phyloP scores from a whole-genome alignment of 495 filamentous ascomycete genomes.

The Recurvomyces mirabilis region DNA sequence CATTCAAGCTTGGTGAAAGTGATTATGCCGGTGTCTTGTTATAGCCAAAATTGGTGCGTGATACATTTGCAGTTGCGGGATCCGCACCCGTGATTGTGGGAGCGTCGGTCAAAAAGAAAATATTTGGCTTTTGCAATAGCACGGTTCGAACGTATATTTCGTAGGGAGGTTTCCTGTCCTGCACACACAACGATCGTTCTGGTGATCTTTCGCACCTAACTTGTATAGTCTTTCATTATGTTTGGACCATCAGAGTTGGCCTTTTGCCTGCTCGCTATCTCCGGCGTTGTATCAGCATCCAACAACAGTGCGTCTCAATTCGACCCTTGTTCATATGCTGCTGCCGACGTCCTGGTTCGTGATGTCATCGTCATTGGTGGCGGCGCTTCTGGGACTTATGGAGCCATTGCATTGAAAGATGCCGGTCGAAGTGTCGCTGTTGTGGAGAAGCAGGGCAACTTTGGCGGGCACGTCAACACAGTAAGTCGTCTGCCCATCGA shows the following conservation, averaged over 20 bases:
- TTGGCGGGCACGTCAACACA: slow-evolving; percentile 38
- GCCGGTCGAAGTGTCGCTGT: slow-evolving; percentile 34
- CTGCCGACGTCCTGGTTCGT: slow-evolving; percentile 17
- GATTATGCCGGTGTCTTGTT: too few species aligned
- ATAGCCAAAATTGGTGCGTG: too few species aligned
- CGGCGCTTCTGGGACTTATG: slow-evolving; percentile 38
- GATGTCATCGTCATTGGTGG: slow-evolving; percentile 40
- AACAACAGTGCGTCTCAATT: neutral
- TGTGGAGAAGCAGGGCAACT: slow-evolving; percentile 31
- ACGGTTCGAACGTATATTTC: too few species aligned
- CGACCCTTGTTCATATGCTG: neutral
- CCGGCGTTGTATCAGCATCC: neutral
- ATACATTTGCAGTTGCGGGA: too few species aligned
- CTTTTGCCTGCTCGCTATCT: neutral
- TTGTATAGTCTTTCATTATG: neutral
- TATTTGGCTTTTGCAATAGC: too few species aligned
- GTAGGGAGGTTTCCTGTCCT: too few species aligned
- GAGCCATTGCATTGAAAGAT: slow-evolving; percentile 37
- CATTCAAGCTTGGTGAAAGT: too few species aligned
- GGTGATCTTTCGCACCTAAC: too few species aligned
- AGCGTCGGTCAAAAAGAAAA: too few species aligned
- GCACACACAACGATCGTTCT: too few species aligned
- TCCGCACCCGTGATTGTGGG: too few species aligned
- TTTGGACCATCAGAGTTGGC: neutral
- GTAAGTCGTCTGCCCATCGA: slow-evolving; percentile 15